These are phyloP conservation scores for Telopea speciosissima DNA, from an alignment of 177 flowering plant genomes.

Conservation along the genomic window DNA sequence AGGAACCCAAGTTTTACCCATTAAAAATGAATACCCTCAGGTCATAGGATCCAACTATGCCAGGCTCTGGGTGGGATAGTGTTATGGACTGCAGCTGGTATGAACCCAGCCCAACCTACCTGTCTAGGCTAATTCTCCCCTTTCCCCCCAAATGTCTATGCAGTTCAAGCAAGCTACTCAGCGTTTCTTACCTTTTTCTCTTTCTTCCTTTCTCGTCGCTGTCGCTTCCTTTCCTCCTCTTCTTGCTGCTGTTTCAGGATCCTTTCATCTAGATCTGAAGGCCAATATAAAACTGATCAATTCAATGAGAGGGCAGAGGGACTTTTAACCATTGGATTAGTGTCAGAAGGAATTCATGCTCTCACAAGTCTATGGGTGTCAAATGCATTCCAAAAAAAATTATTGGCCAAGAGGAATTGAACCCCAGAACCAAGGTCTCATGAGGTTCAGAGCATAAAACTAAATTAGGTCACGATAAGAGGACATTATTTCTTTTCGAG, in stretches of 20 bases:
- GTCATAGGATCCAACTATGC: neutral
- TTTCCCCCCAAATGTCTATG: neutral
- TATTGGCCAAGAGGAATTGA: neutral
- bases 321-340: neutral
- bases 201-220: constrained; percentile 80
- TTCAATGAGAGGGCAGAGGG: neutral
- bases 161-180: neutral
- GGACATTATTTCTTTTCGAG: neutral
- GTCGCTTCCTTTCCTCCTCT: constrained; percentile 87
- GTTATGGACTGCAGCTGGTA: neutral
- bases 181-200: constrained; percentile 67
- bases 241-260: constrained; percentile 78
- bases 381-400: too few relatives aligned
- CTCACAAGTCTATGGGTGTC: neutral
- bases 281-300: constrained; percentile 1
- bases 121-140: neutral
- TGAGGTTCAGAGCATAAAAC: neutral
- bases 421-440: neutral
- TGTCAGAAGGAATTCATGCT: neutral
- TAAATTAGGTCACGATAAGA: neutral
- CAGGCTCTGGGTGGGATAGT: neutral
- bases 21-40: neutral
- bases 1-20: neutral
- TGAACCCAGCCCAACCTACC: neutral
- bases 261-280: constrained; percentile 77